Percentiles rank a stretch among this genome's conserved stretches.
Evolutionary conservation across 495 filamentous ascomycete genomes (phyloP).

Genomic region (Xylaria nigripes): DNA sequence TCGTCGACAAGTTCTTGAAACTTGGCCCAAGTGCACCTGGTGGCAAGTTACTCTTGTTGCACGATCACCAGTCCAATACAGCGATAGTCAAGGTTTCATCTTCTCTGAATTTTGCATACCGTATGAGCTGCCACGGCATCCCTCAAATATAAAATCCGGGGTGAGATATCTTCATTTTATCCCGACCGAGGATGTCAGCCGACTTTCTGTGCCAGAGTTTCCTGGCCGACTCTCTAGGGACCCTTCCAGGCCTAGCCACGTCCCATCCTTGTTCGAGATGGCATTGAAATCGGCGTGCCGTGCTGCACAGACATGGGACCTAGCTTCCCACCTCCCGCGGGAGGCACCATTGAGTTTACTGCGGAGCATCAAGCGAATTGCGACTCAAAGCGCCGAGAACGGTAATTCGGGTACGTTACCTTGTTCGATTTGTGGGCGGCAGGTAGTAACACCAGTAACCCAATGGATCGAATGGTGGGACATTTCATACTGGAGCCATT

Average conservation of each 20-base stretch:
- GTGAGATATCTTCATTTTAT: not conserved
- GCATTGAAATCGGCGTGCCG: constrained; percentile 38
- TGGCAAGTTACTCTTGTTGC: constrained; percentile 13
- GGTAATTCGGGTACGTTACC: constrained; percentile 38
- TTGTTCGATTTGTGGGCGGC: constrained; percentile 53
- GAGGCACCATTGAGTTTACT: constrained; percentile 37
- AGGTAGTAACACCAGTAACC: constrained; percentile 51
- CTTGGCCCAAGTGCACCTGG: not conserved
- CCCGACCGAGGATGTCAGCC: constrained; percentile 17
- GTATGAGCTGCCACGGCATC: not conserved
- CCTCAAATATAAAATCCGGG: not conserved
- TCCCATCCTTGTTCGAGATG: constrained; percentile 53
- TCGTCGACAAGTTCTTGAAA: not conserved
- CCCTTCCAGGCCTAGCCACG: constrained; percentile 10
- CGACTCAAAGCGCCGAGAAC: constrained; percentile 33
- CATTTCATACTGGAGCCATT: constrained; percentile 14
- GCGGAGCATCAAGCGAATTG: constrained; percentile 34
- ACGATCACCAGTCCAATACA: constrained; percentile 26
- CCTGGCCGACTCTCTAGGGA: not conserved
- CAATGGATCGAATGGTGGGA: constrained; percentile 76
- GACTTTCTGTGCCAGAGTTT: constrained; percentile 4
- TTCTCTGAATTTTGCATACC: constrained; percentile 22
- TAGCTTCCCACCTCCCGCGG: constrained; percentile 37
- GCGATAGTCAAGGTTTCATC: constrained; percentile 21
- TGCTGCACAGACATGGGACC: constrained; percentile 23